phyloP scores from a whole-genome alignment of 1,284 basidiomycete genomes.

The Paramarasmius palmivorus region DNA sequence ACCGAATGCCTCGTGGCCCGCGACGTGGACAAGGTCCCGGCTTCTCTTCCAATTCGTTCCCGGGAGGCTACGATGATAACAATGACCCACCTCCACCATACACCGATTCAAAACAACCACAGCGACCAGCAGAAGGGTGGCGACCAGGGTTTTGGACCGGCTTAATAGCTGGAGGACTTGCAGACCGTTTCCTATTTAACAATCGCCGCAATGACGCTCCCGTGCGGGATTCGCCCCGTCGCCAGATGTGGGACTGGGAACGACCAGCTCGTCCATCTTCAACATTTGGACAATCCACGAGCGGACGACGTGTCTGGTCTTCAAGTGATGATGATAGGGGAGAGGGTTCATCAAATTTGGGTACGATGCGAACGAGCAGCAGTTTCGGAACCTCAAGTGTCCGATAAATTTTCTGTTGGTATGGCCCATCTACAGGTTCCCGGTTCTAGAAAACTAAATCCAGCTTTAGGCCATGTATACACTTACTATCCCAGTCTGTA shows the following conservation, averaged over 20 bases:
- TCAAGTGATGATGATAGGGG: conserved; percentile 51
- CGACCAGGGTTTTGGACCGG: conserved; percentile 84
- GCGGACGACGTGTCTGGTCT: not conserved
- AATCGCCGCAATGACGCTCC: conserved; percentile 29
- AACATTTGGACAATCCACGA: not conserved
- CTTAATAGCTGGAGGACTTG: conserved; percentile 66
- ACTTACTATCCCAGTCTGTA: no score
- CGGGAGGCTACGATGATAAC: conserved; percentile 43
- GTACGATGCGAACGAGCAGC: conserved; percentile 64
- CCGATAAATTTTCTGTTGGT: conserved; percentile 25
- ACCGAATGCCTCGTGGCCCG: conserved; percentile 28
- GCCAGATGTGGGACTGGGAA: conserved; percentile 23
- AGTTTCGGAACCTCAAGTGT: conserved; percentile 72
- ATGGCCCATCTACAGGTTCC: no score
- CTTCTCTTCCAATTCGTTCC: conserved; percentile 45
- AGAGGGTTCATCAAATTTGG: conserved; percentile 69
- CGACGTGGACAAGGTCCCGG: conserved; percentile 27
- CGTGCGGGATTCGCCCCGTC: conserved; percentile 50
- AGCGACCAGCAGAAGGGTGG: conserved; percentile 34
- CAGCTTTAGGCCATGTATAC: no score
- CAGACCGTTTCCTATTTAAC: conserved; percentile 45
- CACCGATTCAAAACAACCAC: conserved; percentile 39
- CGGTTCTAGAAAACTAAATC: no score
- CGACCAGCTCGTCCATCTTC: conserved; percentile 4
- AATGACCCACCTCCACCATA: conserved; percentile 79